Conservation (phyloP, 495 filamentous ascomycete species). For the Thermothielavioides terrestris region DNA sequence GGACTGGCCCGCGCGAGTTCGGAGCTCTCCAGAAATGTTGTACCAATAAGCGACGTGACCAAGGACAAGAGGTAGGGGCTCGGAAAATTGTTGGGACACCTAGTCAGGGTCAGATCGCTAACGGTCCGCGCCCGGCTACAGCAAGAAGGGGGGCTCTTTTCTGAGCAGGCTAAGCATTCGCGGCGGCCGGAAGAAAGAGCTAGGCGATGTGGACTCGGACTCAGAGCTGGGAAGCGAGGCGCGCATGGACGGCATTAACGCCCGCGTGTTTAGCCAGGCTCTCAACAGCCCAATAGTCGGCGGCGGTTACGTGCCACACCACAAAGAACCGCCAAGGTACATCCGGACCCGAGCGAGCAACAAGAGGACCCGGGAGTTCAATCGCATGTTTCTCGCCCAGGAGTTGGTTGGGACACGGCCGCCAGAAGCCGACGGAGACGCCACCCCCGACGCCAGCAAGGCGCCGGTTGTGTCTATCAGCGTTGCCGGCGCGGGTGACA, state of each 20-base stretch:
- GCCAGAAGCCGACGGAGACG: slow-evolving; percentile 1
- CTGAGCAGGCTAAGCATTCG: slow-evolving; percentile 73
- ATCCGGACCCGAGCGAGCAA: slow-evolving; percentile 73
- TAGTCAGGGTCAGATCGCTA: background rate
- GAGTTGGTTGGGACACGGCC: slow-evolving; percentile 53
- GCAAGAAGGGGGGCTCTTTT: slow-evolving; percentile 81
- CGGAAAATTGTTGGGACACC: background rate
- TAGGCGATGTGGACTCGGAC: slow-evolving; percentile 55
- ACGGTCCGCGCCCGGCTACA: background rate
- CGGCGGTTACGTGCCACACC: slow-evolving; percentile 73
- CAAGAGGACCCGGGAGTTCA: slow-evolving; percentile 77
- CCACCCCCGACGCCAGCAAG: slow-evolving; percentile 9
- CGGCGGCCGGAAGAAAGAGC: slow-evolving; percentile 61
- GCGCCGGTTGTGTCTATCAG: slow-evolving; percentile 30
- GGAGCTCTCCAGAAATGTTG: slow-evolving; percentile 25
- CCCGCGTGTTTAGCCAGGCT: slow-evolving; percentile 54
- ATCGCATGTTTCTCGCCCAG: slow-evolving; percentile 84
- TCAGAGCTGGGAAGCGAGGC: slow-evolving; percentile 58
- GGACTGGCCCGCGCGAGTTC: slow-evolving; percentile 32
- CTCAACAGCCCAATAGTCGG: slow-evolving; percentile 58
- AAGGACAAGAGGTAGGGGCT: slow-evolving; percentile 63
- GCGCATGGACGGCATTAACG: slow-evolving; percentile 70
- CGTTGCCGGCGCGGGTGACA: slow-evolving; percentile 30
- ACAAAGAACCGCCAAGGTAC: slow-evolving; percentile 85
- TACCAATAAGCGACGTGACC: slow-evolving; percentile 26